Base-by-base conservation (phyloP, 805 yeast genomes). In the Maudiozyma serrabonitensis region DNA sequence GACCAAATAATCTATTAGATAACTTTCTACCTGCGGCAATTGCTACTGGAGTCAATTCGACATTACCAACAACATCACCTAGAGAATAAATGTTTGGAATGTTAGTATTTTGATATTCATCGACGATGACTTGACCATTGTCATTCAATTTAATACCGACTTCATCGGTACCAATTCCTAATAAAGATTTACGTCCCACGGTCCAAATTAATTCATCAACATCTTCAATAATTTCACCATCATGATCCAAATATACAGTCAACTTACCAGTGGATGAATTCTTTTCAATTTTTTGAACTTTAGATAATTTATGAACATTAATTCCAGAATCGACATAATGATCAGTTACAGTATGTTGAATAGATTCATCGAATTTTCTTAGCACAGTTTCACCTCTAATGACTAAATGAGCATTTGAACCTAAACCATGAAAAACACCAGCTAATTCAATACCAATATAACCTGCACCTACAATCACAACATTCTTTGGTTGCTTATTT, bases 21-120 rank as follows among this genome's bases (percentile, higher is more conserved):
- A 93, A 76, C 67, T 81, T 87, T 70, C 99, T 83, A 53, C 99
- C 99, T 9, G 99, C 90, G 37, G 99, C 97, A 71, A 93, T 93
- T 38, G 99, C 99, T 42, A 89, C 97, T 8, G 99, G 99, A 2
- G 99, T 93, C 60, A 93, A 78, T 73, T 93, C 98, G 43, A 87
- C 84, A 31, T 85, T 81, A 54, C 96, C 97, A 42, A 87, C 84
- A 52, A 91, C 95, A 67, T 93, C 99, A 62, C 99, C 99, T 43
- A 93, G 72, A 1, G 99, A 84, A 65, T 76, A 87, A 55, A 93
- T 75, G 66, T 80, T 76, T 49, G 78, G 72, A 55, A 84, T 78
- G 46, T 79, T 74, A 8, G 97, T 84, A 63, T 81, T 79, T 75
- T 93, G 98, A 69, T 72, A 91, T 70, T 88, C 96, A 66, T 93